Percentiles rank a stretch among this genome's conserved stretches.
Conservation (phyloP, 805 yeast genomes). For the Kluyveromyces siamensis region DNA sequence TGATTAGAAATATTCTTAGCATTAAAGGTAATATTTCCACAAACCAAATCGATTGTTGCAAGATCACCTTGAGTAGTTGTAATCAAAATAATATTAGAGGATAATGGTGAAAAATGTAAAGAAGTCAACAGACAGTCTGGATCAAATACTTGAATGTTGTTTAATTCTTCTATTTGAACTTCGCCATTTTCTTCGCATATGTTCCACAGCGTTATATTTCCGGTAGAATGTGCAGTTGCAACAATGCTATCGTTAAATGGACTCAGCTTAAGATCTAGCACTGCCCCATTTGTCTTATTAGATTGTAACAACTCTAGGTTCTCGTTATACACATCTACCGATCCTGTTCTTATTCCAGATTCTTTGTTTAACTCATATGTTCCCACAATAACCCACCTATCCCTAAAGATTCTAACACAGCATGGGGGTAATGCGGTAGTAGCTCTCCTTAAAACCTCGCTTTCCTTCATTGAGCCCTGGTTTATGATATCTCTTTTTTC, state of each 20-base stretch:
- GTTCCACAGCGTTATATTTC: slow-evolving; percentile 61
- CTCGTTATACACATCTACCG: slow-evolving; percentile 35
- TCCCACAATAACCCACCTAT: slow-evolving; percentile 53
- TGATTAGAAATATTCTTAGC: neutral
- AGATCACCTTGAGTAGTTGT: slow-evolving; percentile 66
- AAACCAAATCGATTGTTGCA: slow-evolving; percentile 22
- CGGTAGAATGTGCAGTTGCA: slow-evolving; percentile 73
- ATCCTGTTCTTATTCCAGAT: slow-evolving; percentile 55
- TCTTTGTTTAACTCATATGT: slow-evolving; percentile 67
- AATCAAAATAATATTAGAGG: slow-evolving; percentile 33
- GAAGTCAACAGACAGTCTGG: slow-evolving; percentile 52
- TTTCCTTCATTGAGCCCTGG: slow-evolving; percentile 9
- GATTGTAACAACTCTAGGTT: slow-evolving; percentile 20
- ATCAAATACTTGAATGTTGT: slow-evolving; percentile 40
- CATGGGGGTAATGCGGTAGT: slow-evolving; percentile 73
- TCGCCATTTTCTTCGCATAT: slow-evolving; percentile 13
- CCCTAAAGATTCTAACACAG: slow-evolving; percentile 48
- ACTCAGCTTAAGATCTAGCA: slow-evolving; percentile 66
- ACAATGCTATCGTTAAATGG: slow-evolving; percentile 44
- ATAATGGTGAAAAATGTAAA: slow-evolving; percentile 43
- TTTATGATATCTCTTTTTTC: neutral
- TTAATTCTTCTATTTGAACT: slow-evolving; percentile 14
- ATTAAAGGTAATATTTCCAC: slow-evolving; percentile 4
- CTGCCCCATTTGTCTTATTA: slow-evolving; percentile 44
- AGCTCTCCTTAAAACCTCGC: slow-evolving; percentile 12